Evolutionary conservation across 2,329 filamentous ascomycete genomes (phyloP).

Genomic region (Colletotrichum simmondsii): DNA sequence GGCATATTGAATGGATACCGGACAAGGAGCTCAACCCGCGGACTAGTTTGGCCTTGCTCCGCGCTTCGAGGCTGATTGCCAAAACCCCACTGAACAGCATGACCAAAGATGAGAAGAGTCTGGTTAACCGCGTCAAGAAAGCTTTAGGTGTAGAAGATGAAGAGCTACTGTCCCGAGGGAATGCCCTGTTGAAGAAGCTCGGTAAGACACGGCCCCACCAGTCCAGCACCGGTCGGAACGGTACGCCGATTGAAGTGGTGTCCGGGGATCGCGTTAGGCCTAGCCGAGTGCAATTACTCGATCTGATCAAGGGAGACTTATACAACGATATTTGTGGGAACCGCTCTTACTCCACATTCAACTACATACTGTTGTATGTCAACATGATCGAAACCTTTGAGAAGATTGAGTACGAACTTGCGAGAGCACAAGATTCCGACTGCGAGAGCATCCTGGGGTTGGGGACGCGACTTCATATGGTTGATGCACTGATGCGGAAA

Average conservation of each 20-base stretch:
- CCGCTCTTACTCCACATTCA: conserved; percentile 45
- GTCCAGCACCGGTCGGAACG: not conserved
- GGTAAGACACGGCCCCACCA: not conserved
- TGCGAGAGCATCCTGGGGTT: not conserved
- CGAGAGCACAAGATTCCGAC: not conserved
- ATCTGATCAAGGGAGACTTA: conserved; percentile 39
- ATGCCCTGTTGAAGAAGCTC: not conserved
- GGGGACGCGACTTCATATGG: not conserved
- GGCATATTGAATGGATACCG: conserved; percentile 48
- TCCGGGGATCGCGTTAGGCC: conserved; percentile 38
- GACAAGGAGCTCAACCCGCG: conserved; percentile 42
- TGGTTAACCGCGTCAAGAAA: not conserved
- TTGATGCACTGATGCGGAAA: not conserved
- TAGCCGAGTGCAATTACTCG: conserved; percentile 37
- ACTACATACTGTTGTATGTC: conserved; percentile 44
- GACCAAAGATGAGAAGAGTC: conserved; percentile 38
- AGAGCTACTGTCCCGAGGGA: not conserved
- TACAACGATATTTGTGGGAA: conserved; percentile 42
- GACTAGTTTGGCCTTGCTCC: conserved; percentile 40
- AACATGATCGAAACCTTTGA: conserved; percentile 40
- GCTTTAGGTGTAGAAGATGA: not conserved
- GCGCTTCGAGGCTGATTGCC: conserved; percentile 37
- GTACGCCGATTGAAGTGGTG: conserved; percentile 9
- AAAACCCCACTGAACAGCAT: conserved; percentile 43
- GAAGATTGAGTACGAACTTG: conserved; percentile 42